Conservation (phyloP, 108 stramenopile genomes). For the Nannochloropsis gaditana region DNA sequence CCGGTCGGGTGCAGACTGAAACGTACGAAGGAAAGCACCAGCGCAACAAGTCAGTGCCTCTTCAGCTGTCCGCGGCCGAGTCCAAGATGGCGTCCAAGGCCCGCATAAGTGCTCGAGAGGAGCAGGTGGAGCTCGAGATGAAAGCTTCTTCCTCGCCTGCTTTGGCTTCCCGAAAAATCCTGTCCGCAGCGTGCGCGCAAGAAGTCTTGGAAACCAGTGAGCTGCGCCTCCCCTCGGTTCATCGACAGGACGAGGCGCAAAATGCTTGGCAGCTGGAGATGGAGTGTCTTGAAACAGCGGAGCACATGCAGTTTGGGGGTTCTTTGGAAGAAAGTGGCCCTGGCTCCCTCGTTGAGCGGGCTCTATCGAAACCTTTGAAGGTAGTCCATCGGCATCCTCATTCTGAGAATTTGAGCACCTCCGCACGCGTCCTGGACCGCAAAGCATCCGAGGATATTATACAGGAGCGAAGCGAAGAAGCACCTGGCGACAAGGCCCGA, state of each 20-base stretch:
- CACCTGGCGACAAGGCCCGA: not conserved
- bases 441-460: not conserved
- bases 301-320: not conserved
- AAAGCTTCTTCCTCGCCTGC: too few species aligned
- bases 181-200: too few species aligned
- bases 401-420: not conserved
- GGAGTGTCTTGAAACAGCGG: not conserved
- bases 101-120: not conserved
- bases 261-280: not conserved
- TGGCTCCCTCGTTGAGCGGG: not conserved
- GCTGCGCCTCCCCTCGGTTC: not conserved
- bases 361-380: not conserved
- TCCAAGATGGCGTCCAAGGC: not conserved
- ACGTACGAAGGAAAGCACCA: not conserved
- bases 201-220: not conserved
- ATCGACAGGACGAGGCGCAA: not conserved
- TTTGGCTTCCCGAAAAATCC: too few species aligned
- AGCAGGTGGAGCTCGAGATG: too few species aligned
- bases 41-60: not conserved
- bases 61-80: not conserved
- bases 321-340: not conserved
- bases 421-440: not conserved
- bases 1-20: not conserved
- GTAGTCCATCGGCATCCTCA: not conserved
- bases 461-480: constrained; percentile 15